A percentile compares a stretch with the other conserved stretches of the same genome.
phyloP scores from a whole-genome alignment of 495 filamentous ascomycete species.

The Sordaria brevicollis region DNA sequence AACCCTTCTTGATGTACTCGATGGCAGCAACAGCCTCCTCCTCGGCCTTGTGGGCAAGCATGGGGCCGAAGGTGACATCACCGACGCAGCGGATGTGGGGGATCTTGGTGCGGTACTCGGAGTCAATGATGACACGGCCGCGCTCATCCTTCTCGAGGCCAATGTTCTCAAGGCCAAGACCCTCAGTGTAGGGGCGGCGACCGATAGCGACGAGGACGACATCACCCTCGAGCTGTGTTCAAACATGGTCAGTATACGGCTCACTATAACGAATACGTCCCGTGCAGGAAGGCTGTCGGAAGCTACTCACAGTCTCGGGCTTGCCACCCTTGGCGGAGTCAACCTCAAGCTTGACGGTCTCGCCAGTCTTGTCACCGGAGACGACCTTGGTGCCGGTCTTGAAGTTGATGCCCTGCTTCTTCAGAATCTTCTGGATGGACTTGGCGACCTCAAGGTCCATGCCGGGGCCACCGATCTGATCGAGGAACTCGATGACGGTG shows the following conservation, averaged over 20 bases:
- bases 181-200: constrained; percentile 85
- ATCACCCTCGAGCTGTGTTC: constrained; percentile 71
- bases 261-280: not conserved
- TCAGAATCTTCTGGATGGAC: constrained; percentile 80
- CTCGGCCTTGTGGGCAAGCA: constrained; percentile 99
- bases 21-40: constrained; percentile 92
- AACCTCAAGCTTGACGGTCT: constrained; percentile 65
- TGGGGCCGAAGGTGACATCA: constrained; percentile 95
- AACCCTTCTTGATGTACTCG: constrained; percentile 94
- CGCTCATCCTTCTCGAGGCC: constrained; percentile 90
- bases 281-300: not conserved
- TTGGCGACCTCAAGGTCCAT: constrained; percentile 96
- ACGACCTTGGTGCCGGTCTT: constrained; percentile 93
- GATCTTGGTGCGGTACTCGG: constrained; percentile 94
- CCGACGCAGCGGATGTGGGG: constrained; percentile 95
- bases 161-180: constrained; percentile 85
- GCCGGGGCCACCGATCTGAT: constrained; percentile 92
- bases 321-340: constrained; percentile 97
- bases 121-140: constrained; percentile 91
- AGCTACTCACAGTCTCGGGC: constrained; percentile 61
- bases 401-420: constrained; percentile 97
- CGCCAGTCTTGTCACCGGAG: constrained; percentile 68
- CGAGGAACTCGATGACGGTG: constrained; percentile 92
- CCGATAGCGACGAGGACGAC: constrained; percentile 97
- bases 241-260: constrained; percentile 5